Base-by-base conservation (phyloP, 2,329 filamentous ascomycete genomes). In the Cercospora zeina region DNA sequence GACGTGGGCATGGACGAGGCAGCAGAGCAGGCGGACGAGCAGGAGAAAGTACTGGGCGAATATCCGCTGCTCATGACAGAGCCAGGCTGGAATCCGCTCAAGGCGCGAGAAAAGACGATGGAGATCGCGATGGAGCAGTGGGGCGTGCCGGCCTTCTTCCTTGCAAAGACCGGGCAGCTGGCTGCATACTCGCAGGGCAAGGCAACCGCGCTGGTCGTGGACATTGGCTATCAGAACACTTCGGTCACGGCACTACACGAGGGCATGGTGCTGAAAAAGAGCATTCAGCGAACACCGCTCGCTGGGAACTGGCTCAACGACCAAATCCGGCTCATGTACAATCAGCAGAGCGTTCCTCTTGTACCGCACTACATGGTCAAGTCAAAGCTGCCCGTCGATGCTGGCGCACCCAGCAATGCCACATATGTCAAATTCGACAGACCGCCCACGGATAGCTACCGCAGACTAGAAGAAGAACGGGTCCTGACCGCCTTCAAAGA, bases 71-170 rank as follows among this genome's bases (percentile, higher is more conserved):
- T 99, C 62, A 89, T 99, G 85, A 96, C 91, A 0, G 95, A 99
- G 78, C 90, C 93, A 13, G 89, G 91, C 10, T 97, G 93, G 93
- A 97, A 96, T 77, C 84, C 87, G 27, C 78, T 85, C 47, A 97
- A 97, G 80, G 86, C 89, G 63, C 85, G 96, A 63, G 95, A 99
- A 79, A 96, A 95, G 84, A 88, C 89, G 42, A 93, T 97, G 71
- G 95, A 99, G 79, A 87, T 97, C 66, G 92, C 91, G 63, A 97
- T 99, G 88, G 95, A 99, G 82, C 90, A 87, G 73, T 99, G 95
- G 92, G 93, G 91, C 30, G 89, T 89, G 60, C 95, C 95, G 16
- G 95, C 95, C 4, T 97, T 97, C 77, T 99, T 93, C 84, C 82
- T 97, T 64, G 91, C 91, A 66, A 87, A 91, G 72, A 96, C 88